Percentiles rank a stretch among this genome's conserved stretches.
These are phyloP conservation scores for Phytophthora fragariaefolia DNA, from an alignment of 352 stramenopile species.

Conservation along the genomic window DNA sequence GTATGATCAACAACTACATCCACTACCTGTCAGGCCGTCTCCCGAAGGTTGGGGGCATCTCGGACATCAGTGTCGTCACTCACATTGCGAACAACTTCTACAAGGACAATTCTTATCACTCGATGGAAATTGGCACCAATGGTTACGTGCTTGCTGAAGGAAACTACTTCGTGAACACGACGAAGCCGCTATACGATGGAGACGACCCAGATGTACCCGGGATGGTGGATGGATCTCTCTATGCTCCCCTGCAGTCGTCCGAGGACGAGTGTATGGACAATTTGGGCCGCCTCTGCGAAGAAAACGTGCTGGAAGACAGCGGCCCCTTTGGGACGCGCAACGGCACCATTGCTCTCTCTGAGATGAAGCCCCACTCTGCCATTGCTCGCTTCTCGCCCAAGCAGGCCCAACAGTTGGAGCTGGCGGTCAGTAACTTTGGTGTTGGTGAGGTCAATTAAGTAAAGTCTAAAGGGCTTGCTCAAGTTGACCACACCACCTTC, in stretches of 20 bases:
- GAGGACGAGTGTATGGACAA: conserved; percentile 17
- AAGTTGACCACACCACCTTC: too few relatives aligned
- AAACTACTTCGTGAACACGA: conserved; percentile 50
- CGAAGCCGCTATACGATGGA: conserved; percentile 10
- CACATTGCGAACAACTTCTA: conserved; percentile 56
- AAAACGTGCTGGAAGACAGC: conserved; percentile 20
- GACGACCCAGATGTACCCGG: conserved; percentile 7
- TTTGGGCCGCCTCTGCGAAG: conserved; percentile 16
- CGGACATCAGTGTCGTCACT: conserved; percentile 18
- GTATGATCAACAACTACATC: conserved; percentile 46
- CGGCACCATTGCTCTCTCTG: conserved; percentile 7
- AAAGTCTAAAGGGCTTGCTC: too few relatives aligned
- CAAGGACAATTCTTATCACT: conserved; percentile 47
- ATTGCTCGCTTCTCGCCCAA: not conserved
- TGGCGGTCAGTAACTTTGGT: conserved; percentile 26
- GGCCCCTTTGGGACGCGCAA: conserved; percentile 22
- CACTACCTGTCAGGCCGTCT: conserved; percentile 43
- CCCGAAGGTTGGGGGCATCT: conserved; percentile 35
- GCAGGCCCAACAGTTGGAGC: conserved; percentile 5
- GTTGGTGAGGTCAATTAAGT: conserved; percentile 7
- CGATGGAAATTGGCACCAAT: conserved; percentile 31
- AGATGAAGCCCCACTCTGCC: conserved; percentile 10
- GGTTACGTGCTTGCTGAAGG: conserved; percentile 41
- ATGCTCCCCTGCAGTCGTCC: conserved; percentile 1
- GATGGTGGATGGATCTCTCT: conserved; percentile 1